Percentiles rank a stretch among this genome's conserved stretches.
Evolutionary conservation across 1,284 basidiomycete species (phyloP).

Genomic region (Ceratobasidium sp.): DNA sequence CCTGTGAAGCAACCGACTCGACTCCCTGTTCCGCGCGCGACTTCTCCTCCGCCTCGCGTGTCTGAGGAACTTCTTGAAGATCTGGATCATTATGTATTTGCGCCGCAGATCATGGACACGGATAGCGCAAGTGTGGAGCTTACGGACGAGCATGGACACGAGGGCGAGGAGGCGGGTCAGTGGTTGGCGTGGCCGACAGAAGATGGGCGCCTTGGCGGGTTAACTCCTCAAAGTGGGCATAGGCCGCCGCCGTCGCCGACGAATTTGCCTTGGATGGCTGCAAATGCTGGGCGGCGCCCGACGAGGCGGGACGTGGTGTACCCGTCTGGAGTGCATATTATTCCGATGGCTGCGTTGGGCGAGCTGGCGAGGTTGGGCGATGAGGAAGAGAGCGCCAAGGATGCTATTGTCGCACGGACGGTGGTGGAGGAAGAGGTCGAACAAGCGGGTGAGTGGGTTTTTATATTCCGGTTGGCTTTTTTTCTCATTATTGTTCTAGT

Average conservation of each 20-base stretch:
- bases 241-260: conserved; percentile 41
- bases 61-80: conserved; percentile 14
- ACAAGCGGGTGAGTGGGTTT: neutral
- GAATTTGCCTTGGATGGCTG: conserved; percentile 34
- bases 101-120: conserved; percentile 8
- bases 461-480: neutral
- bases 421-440: conserved; percentile 17
- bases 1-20: too few relatives aligned
- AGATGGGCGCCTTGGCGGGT: neutral
- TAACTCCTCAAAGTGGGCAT: neutral
- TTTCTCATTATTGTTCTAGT: conserved; percentile 20
- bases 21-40: neutral
- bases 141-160: neutral
- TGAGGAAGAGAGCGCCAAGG: conserved; percentile 11
- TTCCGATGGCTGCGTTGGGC: conserved; percentile 20
- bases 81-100: conserved; percentile 33
- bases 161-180: neutral
- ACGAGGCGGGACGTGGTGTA: conserved; percentile 21
- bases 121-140: conserved; percentile 28
- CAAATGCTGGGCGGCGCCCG: conserved; percentile 9
- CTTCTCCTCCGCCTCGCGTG: conserved; percentile 8
- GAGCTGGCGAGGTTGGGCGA: conserved; percentile 22
- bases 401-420: conserved; percentile 11
- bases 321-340: conserved; percentile 31
- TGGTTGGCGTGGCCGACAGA: conserved; percentile 9